Evolutionary conservation across 352 stramenopile species (phyloP).

Genomic region (Globisporangium camurandrum): DNA sequence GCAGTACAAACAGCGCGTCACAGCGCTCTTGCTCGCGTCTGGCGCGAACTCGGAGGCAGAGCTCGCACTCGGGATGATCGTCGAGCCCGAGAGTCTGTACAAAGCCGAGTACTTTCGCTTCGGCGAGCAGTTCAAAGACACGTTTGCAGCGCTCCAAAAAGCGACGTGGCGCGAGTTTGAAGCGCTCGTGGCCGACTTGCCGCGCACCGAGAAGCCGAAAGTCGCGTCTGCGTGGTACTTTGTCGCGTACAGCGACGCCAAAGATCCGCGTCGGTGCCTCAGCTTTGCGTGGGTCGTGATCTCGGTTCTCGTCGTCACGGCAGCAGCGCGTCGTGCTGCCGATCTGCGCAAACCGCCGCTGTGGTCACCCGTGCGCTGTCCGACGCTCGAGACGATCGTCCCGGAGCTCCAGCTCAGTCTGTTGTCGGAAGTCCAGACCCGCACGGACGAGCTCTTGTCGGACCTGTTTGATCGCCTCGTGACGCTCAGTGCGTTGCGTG

Average conservation of each 20-base stretch:
- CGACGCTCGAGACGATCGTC: constrained; percentile 23
- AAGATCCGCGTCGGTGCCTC: constrained; percentile 23
- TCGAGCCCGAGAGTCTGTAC: constrained; percentile 45
- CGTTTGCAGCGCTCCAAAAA: constrained; percentile 39
- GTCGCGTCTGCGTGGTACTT: constrained; percentile 69
- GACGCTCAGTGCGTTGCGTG: constrained; percentile 33
- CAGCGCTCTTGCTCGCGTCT: constrained; percentile 49
- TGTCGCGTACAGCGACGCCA: constrained; percentile 39
- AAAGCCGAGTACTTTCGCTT: constrained; percentile 76
- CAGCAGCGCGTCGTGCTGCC: constrained; percentile 12
- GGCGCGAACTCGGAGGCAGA: constrained; percentile 57
- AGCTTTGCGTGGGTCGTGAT: constrained; percentile 77
- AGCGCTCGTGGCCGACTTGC: constrained; percentile 11
- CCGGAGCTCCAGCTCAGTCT: constrained; percentile 57
- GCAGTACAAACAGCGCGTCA: constrained; percentile 55
- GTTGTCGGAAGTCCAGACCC: constrained; percentile 38
- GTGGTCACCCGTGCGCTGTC: constrained; percentile 21
- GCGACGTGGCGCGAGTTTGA: constrained; percentile 47
- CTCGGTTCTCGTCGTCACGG: constrained; percentile 40
- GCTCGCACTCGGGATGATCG: constrained; percentile 67
- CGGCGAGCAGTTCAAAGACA: constrained; percentile 61
- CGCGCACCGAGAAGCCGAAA: constrained; percentile 20
- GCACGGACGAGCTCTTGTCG: constrained; percentile 39
- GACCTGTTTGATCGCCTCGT: constrained; percentile 63
- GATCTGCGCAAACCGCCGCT: constrained; percentile 13